phyloP scores from a whole-genome alignment of 805 yeast genomes.

The Diddensiella santjacobensis region DNA sequence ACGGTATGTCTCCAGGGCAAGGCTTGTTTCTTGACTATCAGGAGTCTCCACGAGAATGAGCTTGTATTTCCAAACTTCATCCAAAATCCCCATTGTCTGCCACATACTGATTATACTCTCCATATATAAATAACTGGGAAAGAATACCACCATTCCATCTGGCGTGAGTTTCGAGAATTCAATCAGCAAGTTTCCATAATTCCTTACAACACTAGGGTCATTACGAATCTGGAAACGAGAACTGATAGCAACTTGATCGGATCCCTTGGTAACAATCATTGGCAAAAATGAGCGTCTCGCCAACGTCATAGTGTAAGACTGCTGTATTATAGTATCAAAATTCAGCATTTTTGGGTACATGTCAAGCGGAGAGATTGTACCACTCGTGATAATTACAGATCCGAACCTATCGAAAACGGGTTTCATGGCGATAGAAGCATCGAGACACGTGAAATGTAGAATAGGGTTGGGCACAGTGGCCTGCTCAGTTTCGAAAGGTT shows the following conservation, averaged over 20 bases:
- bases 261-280: constrained; percentile 92
- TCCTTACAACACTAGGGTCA: constrained; percentile 96
- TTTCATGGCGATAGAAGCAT: constrained; percentile 96
- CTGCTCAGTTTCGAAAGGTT: constrained; percentile 93
- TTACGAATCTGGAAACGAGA: constrained; percentile 95
- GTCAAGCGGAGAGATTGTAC: constrained; percentile 96
- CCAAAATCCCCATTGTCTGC: constrained; percentile 98
- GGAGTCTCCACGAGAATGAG: constrained; percentile 95
- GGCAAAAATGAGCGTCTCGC: constrained; percentile 92
- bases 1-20: constrained; percentile 92
- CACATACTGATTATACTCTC: constrained; percentile 97
- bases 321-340: constrained; percentile 89
- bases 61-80: constrained; percentile 98
- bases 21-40: constrained; percentile 95
- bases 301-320: constrained; percentile 93
- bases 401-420: constrained; percentile 93
- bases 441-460: constrained; percentile 86
- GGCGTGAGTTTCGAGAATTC: constrained; percentile 96
- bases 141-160: constrained; percentile 96
- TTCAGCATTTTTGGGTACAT: constrained; percentile 98
- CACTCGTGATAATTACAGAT: constrained; percentile 92
- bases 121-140: constrained; percentile 96
- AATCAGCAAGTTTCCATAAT: constrained; percentile 86
- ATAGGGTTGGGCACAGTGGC: constrained; percentile 97
- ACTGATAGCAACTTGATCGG: constrained; percentile 95